A percentile compares a stretch with the other conserved stretches of the same genome.
Conservation (phyloP, 2,329 filamentous ascomycete genomes). For the Aspergillus fumigatiaffinis region DNA sequence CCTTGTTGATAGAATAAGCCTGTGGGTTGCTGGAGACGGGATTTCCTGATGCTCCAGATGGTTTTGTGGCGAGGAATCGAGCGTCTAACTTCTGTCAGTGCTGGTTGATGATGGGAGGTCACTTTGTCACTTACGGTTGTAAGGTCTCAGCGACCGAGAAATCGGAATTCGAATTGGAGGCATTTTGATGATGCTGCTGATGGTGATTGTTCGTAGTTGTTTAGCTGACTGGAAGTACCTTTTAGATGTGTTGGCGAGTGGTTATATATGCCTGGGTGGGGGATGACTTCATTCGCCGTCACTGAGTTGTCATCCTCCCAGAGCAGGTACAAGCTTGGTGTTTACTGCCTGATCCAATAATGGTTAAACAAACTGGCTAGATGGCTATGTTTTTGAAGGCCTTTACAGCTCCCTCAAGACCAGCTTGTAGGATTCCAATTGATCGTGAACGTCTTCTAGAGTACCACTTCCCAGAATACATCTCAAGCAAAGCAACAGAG, state of each 20-base stretch:
- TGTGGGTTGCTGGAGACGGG: not conserved
- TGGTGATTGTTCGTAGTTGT: not conserved
- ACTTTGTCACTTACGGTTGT: not conserved
- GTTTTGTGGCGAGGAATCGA: no score
- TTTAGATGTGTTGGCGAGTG: not conserved
- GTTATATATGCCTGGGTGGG: not conserved
- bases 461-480: not conserved
- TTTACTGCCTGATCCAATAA: no score
- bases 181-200: not conserved
- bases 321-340: not conserved
- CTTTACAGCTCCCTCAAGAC: not conserved
- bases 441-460: not conserved
- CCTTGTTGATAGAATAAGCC: constrained; percentile 1
- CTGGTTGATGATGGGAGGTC: no score
- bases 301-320: not conserved
- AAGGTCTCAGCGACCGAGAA: not conserved
- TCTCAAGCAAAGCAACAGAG: constrained; percentile 2
- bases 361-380: no score
- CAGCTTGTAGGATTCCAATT: not conserved
- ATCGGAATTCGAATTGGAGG: not conserved
- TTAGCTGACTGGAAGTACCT: not conserved
- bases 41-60: not conserved
- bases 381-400: no score
- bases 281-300: not conserved
- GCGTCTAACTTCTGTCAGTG: not conserved